Conservation (phyloP, 768 basidiomycete species). For the Dentipellis sp. region DNA sequence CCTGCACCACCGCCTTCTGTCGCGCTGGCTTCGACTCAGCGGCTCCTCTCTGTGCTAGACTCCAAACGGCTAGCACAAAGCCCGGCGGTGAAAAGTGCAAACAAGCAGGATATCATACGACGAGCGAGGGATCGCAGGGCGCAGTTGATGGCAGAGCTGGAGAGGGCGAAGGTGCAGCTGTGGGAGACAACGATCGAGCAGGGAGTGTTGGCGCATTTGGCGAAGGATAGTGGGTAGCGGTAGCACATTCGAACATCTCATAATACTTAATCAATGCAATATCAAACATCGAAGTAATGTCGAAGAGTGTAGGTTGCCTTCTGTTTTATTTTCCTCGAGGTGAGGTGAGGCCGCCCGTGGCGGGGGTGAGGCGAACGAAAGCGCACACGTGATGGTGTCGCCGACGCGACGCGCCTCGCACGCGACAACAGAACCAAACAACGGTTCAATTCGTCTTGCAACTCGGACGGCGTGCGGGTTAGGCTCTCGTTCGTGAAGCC, state of each 20-base stretch:
- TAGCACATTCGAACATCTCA: neutral
- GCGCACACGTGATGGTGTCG: neutral
- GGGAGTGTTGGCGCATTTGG: constrained; percentile 45
- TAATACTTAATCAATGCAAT: no score
- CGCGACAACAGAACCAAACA: constrained; percentile 13
- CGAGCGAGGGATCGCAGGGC: constrained; percentile 45
- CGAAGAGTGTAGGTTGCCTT: neutral
- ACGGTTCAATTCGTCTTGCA: neutral
- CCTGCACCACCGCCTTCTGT: neutral
- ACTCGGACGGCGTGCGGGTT: no score
- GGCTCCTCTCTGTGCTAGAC: constrained; percentile 14
- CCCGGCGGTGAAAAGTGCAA: constrained; percentile 11
- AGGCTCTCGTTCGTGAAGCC: neutral
- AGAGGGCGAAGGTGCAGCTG: constrained; percentile 51
- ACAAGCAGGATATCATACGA: constrained; percentile 37
- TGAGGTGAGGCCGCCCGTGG: no score
- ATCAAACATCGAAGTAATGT: neutral
- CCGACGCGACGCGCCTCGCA: neutral
- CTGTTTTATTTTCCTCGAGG: no score
- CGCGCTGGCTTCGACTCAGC: constrained; percentile 3
- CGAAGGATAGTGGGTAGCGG: constrained; percentile 20
- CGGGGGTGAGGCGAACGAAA: no score
- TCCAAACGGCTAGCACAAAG: constrained; percentile 7
- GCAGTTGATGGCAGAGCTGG: constrained; percentile 44
- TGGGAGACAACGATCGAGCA: constrained; percentile 71